Percentiles rank a stretch among this genome's conserved stretches.
Conservation (phyloP, 257 asterid genomes). For the Dorcoceras hygrometricum region DNA sequence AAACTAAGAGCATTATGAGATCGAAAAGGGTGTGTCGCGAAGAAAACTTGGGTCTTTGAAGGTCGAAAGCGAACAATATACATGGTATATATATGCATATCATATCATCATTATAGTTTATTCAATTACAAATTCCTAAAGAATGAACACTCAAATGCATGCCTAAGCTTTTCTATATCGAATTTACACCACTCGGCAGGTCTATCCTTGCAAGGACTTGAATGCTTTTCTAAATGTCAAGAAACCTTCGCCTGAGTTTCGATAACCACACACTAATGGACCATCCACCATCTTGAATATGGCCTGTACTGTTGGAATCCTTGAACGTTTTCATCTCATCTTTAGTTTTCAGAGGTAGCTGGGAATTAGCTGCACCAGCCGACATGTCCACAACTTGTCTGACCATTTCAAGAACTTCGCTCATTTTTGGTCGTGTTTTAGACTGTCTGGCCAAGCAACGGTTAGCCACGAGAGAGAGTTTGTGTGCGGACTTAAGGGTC, state of each 20-base stretch:
- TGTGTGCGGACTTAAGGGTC: constrained; percentile 66
- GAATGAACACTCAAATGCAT: no score
- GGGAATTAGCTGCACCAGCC: constrained; percentile 43
- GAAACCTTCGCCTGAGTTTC: constrained; percentile 48
- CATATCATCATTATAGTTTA: no score
- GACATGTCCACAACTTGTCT: constrained; percentile 56
- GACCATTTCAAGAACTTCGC: constrained; percentile 79
- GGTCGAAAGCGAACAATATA: no score
- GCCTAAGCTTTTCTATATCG: no score
- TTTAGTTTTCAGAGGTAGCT: constrained; percentile 39
- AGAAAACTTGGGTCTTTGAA: no score
- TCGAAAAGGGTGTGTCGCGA: no score
- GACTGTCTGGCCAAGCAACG: constrained; percentile 72
- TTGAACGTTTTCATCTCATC: constrained; percentile 24
- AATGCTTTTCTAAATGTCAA: constrained; percentile 26
- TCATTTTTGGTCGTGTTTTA: constrained; percentile 78
- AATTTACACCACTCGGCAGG: no score
- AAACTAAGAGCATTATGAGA: no score
- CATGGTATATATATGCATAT: no score
- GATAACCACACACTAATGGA: constrained; percentile 51
- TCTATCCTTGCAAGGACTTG: background rate
- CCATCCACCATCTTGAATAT: constrained; percentile 55
- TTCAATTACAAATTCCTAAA: no score
- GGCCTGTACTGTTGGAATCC: constrained; percentile 38
- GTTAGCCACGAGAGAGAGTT: constrained; percentile 79